phyloP scores from a whole-genome alignment of 2,329 filamentous ascomycete species.

The Cladosporium sp. region DNA sequence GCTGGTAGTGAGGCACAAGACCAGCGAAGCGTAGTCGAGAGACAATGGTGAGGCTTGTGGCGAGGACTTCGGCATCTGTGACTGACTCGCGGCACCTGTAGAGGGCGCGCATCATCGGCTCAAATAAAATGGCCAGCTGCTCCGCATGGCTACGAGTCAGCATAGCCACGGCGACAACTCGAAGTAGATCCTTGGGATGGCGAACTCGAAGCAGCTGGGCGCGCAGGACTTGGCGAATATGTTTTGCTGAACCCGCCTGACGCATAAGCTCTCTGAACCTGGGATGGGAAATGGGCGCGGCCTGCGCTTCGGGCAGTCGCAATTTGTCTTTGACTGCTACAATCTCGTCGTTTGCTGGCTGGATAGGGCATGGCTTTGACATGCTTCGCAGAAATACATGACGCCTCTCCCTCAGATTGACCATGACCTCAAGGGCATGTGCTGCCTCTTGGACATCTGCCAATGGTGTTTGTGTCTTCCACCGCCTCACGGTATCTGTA shows the following conservation, averaged over 20 bases:
- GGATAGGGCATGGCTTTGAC: constrained; percentile 32
- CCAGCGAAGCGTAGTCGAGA: constrained; percentile 32
- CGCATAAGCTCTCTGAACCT: constrained; percentile 31
- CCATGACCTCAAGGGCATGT: constrained; percentile 30
- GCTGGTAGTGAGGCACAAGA: constrained; percentile 27
- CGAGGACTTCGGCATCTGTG: constrained; percentile 34
- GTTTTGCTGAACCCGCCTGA: constrained; percentile 26
- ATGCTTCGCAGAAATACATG: constrained; percentile 29
- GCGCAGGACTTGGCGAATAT: constrained; percentile 30
- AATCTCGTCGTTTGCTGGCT: neutral
- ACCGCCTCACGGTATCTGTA: neutral
- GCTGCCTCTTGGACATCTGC: constrained; percentile 26
- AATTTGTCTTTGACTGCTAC: neutral
- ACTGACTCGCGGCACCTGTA: constrained; percentile 37
- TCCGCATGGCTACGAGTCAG: constrained; percentile 25
- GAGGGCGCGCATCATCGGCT: constrained; percentile 36
- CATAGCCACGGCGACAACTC: constrained; percentile 37
- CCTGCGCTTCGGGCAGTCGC: constrained; percentile 25
- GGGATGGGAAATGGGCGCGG: constrained; percentile 29
- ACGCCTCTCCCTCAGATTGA: constrained; percentile 28
- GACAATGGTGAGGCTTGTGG: constrained; percentile 32
- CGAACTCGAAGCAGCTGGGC: constrained; percentile 36
- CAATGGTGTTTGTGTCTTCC: constrained; percentile 7
- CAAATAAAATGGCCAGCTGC: constrained; percentile 30
- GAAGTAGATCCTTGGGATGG: constrained; percentile 34